Conservation (phyloP, 2,329 filamentous ascomycete genomes). For the Hymenoscyphus occultus region DNA sequence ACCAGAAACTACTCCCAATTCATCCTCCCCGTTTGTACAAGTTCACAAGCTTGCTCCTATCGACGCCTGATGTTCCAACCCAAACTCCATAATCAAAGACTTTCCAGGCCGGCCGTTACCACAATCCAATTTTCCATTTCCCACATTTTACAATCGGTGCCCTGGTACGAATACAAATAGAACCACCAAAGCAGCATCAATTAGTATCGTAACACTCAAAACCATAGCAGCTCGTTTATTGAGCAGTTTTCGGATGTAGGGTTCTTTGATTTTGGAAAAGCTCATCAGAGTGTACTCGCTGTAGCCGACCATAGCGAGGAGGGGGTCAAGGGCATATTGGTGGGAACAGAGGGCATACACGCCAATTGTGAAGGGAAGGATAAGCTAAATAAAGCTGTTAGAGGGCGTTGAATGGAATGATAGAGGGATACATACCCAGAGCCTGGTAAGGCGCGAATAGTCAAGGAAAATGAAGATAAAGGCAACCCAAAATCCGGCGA, state of each 20-base stretch:
- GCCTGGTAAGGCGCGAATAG: conserved; percentile 67
- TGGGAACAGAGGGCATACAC: conserved; percentile 88
- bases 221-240: conserved; percentile 81
- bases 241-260: conserved; percentile 83
- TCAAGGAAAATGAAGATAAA: conserved; percentile 93
- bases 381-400: conserved; percentile 54
- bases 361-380: conserved; percentile 87
- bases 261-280: conserved; percentile 83
- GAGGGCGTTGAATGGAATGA: conserved; percentile 7
- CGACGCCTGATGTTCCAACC: background rate
- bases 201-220: conserved; percentile 67
- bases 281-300: conserved; percentile 97
- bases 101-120: conserved; percentile 11
- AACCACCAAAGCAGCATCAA: conserved; percentile 79
- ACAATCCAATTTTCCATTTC: background rate
- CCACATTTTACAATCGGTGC: conserved; percentile 60
- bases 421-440: conserved; percentile 66
- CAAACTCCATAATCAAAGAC: conserved; percentile 2
- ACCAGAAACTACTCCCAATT: background rate
- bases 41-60: background rate
- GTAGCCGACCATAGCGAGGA: conserved; percentile 82
- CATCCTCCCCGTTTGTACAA: background rate
- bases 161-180: conserved; percentile 95
- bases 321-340: conserved; percentile 91
- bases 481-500: conserved; percentile 88